Conservation (phyloP, 2,329 filamentous ascomycete genomes). For the Alternaria hordeiaustralica region DNA sequence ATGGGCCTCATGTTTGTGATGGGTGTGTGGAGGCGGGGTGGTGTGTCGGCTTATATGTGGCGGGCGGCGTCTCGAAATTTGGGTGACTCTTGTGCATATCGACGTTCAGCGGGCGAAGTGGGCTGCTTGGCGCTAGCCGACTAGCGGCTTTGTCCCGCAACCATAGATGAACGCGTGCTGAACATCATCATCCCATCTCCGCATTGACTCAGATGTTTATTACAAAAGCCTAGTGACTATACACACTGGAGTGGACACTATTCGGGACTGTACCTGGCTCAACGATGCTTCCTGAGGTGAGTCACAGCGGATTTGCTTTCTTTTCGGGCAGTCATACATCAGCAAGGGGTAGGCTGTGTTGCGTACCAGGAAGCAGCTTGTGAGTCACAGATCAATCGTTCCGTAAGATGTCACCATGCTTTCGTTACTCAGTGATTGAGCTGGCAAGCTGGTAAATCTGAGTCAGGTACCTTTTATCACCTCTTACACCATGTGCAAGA, state of each 20-base stretch:
- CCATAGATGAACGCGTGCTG: constrained; percentile 11
- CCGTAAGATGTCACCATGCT: no score
- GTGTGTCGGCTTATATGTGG: constrained; percentile 27
- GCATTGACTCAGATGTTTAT: not conserved
- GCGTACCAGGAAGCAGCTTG: no score
- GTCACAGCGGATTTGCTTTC: no score
- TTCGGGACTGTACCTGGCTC: no score
- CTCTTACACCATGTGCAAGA: not conserved
- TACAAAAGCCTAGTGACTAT: not conserved
- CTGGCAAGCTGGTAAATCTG: no score
- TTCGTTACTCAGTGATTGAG: no score
- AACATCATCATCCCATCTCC: not conserved
- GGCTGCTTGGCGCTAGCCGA: constrained; percentile 32
- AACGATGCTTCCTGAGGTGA: not conserved
- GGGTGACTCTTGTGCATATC: constrained; percentile 36
- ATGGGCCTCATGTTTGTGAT: constrained; percentile 82
- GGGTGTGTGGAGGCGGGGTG: constrained; percentile 24
- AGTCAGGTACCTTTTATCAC: no score
- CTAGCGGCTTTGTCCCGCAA: constrained; percentile 21
- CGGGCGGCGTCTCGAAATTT: constrained; percentile 37
- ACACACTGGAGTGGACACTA: not conserved
- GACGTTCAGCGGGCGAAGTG: constrained; percentile 37
- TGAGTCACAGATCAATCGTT: no score
- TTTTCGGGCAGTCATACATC: no score
- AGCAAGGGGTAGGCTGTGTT: no score